Conservation (phyloP, 73 alveolate species). For the Stentor roeselii region DNA sequence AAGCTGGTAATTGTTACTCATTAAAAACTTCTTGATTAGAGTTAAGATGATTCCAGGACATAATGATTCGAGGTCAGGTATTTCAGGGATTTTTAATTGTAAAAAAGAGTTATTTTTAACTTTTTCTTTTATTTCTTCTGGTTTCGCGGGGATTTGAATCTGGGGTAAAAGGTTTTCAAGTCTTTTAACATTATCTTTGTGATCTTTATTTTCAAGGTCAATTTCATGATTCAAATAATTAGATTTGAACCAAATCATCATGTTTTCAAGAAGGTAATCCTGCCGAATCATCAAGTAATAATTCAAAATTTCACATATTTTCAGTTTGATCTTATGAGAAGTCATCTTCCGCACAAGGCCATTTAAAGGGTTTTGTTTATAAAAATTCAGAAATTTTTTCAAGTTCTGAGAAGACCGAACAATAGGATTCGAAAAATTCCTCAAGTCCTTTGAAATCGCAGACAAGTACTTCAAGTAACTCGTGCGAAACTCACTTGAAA, state of each 20-base stretch:
- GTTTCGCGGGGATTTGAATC: not conserved
- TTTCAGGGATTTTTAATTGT: not conserved
- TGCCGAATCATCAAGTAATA: not conserved
- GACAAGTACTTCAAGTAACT: not conserved
- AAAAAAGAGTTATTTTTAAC: not conserved
- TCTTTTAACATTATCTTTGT: not conserved
- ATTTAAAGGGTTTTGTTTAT: not conserved
- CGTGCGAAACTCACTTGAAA: not conserved
- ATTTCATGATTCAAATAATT: not conserved
- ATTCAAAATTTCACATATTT: constrained; percentile 1
- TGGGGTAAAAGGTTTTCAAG: not conserved
- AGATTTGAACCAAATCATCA: not conserved
- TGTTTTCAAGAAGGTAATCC: not conserved
- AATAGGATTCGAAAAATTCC: not conserved
- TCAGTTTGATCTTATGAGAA: not conserved
- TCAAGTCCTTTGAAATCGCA: not conserved
- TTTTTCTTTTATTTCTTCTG: not conserved
- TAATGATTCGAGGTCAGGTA: not conserved
- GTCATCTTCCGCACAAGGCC: not conserved
- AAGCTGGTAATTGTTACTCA: not conserved
- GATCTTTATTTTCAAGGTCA: not conserved
- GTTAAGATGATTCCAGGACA: not conserved
- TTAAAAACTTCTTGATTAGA: not conserved
- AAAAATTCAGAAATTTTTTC: not conserved
- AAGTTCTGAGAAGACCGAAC: not conserved